Base-by-base conservation (phyloP, 768 basidiomycete species). In the Boletus rubescentipes region DNA sequence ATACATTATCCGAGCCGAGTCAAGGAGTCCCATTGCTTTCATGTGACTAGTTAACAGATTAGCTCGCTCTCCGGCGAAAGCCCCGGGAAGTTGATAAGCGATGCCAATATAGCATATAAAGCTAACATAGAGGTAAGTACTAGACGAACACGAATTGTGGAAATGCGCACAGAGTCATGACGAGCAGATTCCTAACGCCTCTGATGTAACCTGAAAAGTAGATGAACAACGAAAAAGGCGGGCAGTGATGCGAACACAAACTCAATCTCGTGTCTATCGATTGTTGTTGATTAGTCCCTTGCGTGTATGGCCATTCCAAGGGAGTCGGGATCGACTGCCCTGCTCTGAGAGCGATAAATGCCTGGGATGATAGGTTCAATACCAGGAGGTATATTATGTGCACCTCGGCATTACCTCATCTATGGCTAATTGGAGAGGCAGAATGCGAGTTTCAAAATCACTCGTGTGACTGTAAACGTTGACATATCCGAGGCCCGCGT, bases 401-500 rank as follows among this genome's bases (percentile, higher is more conserved):
- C 14, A 38, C 44, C 8, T 32, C 37, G 53, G 34, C 40, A 7
- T n/a, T 55, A 85, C 88, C 65, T 80, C 75, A 60, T 92, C 90
- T 34, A 92, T 73, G 10, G 88, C 86, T 79, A 89, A 86, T 57
- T 92, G 90, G 18, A 92, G 58, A 1, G 90, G 90, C n/a, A 92
- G 64, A 30, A 89, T 76, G 42, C 85, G 72, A 49, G 72, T 72
- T 67, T 91, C 87, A 58, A 85, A 83, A 68, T 89, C 87, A 55
- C 86, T 85, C 4, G 71, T 79, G 62, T 89, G 88, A 18, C 74
- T 72, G 20, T 75, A 73, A 0, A 89, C 89, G 59, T 92, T 79
- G 57, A 91, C 80, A 55, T 82, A 80, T 20, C 66, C 60, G n/a
- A 91, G 72, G 10, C 89, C 88, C 4, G 73, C 77, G 65, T 91